Percentiles rank a stretch among this genome's conserved stretches.
Conservation (phyloP, 345 rosid species). For the Rubroshorea leprosula region DNA sequence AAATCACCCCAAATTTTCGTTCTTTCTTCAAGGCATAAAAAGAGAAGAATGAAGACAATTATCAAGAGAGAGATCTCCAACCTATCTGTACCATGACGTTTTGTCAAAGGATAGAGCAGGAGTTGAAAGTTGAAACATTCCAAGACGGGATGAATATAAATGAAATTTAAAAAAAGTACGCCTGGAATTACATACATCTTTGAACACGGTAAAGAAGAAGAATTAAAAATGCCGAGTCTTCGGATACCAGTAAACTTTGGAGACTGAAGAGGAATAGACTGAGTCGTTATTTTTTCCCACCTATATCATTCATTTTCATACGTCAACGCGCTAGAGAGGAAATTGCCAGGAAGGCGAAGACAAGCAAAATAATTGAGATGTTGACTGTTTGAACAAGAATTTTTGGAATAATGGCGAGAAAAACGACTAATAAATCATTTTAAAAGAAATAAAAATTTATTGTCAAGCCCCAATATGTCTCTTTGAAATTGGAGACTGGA, state of each 20-base stretch:
- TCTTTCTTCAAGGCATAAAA: background rate
- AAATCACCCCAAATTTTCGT: background rate
- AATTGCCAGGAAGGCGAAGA: conserved; percentile 1
- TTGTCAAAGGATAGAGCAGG: background rate
- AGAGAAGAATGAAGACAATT: background rate
- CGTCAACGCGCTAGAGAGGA: conserved; percentile 32
- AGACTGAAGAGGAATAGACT: conserved; percentile 10
- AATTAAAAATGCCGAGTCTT: background rate
- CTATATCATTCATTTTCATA: conserved; percentile 1
- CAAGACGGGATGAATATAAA: background rate
- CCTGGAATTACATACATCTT: no score
- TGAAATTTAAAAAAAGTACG: background rate
- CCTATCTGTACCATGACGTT: background rate
- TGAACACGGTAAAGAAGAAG: background rate
- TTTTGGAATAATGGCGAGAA: no score
- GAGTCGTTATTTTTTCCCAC: conserved; percentile 3
- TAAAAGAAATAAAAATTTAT: no score
- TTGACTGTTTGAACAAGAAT: no score
- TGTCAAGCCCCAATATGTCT: no score
- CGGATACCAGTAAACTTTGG: conserved; percentile 8
- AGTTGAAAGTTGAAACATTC: background rate
- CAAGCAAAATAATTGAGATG: no score
- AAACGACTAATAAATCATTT: no score
- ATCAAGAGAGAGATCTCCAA: background rate
- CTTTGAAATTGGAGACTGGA: no score